A percentile compares a stretch with the other conserved stretches of the same genome.
Conservation (phyloP, 2,329 filamentous ascomycete species). For the Verticillium albo-atrum region DNA sequence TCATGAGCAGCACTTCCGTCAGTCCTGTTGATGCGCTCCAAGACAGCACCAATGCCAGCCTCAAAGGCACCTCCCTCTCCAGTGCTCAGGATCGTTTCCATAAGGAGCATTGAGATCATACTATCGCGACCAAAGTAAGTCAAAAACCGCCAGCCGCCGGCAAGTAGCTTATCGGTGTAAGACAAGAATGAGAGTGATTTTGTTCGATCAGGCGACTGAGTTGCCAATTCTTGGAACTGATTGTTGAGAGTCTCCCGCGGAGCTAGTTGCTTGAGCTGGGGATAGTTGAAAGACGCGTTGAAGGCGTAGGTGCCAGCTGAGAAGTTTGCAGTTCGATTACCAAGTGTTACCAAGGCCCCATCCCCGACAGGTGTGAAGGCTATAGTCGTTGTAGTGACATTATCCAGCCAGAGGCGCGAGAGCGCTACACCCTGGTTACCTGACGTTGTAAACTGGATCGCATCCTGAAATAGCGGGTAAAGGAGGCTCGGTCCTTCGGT, state of each 20-base stretch:
- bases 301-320: slow-evolving; percentile 52
- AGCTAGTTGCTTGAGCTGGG: slow-evolving; percentile 52
- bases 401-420: slow-evolving; percentile 57
- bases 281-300: slow-evolving; percentile 57
- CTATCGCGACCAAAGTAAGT: slow-evolving; percentile 65
- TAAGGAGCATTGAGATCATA: slow-evolving; percentile 55
- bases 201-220: slow-evolving; percentile 39
- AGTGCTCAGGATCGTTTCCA: slow-evolving; percentile 53
- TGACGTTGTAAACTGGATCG: slow-evolving; percentile 34
- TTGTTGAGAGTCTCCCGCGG: slow-evolving; percentile 44
- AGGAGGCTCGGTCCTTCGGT: slow-evolving; percentile 53
- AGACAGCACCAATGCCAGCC: slow-evolving; percentile 54
- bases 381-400: slow-evolving; percentile 51
- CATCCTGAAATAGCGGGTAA: slow-evolving; percentile 48
- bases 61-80: slow-evolving; percentile 53
- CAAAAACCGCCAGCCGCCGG: slow-evolving; percentile 61
- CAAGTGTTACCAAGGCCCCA: slow-evolving; percentile 26
- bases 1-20: slow-evolving; percentile 62
- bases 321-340: slow-evolving; percentile 40
- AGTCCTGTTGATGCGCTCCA: slow-evolving; percentile 55
- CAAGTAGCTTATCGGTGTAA: slow-evolving; percentile 57
- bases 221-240: slow-evolving; percentile 38
- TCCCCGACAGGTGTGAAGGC: slow-evolving; percentile 34
- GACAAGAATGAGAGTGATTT: slow-evolving; percentile 58
- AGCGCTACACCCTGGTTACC: slow-evolving; percentile 40